Percentiles rank a stretch among this genome's conserved stretches.
Conservation (phyloP, 805 yeast species). For the Maudiozyma pseudohumilis region DNA sequence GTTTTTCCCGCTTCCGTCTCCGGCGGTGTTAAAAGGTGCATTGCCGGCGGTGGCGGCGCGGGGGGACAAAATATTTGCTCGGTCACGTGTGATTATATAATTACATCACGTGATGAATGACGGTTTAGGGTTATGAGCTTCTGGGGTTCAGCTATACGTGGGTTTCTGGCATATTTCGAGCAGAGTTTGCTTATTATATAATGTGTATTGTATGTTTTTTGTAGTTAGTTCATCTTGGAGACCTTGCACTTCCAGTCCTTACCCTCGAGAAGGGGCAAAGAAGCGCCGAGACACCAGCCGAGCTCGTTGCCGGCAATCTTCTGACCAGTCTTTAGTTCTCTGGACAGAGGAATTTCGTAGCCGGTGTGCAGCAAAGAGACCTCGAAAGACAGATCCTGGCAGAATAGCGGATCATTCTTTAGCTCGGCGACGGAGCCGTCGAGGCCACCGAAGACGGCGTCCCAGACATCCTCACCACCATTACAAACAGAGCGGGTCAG, state of each 20-base stretch:
- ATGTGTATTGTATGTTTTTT: background rate
- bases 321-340: conserved; percentile 89
- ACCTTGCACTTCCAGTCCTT: conserved; percentile 59
- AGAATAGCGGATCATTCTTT: conserved; percentile 82
- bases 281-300: conserved; percentile 99
- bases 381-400: conserved; percentile 85
- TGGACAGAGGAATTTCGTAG: conserved; percentile 80
- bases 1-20: too few relatives aligned
- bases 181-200: too few relatives aligned
- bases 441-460: conserved; percentile 51
- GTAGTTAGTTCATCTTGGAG: background rate
- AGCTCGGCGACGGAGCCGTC: conserved; percentile 59
- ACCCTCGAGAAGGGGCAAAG: conserved; percentile 74
- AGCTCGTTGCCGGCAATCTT: conserved; percentile 81
- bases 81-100: too few relatives aligned
- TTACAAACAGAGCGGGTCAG: conserved; percentile 77
- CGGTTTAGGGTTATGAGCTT: too few relatives aligned
- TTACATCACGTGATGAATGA: too few relatives aligned
- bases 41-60: too few relatives aligned
- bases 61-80: too few relatives aligned
- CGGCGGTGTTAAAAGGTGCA: too few relatives aligned
- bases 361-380: conserved; percentile 89
- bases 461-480: conserved; percentile 80
- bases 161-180: too few relatives aligned
- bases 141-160: too few relatives aligned